Base-by-base conservation (phyloP, 2,329 filamentous ascomycete species). In the Colletotrichum sp. region DNA sequence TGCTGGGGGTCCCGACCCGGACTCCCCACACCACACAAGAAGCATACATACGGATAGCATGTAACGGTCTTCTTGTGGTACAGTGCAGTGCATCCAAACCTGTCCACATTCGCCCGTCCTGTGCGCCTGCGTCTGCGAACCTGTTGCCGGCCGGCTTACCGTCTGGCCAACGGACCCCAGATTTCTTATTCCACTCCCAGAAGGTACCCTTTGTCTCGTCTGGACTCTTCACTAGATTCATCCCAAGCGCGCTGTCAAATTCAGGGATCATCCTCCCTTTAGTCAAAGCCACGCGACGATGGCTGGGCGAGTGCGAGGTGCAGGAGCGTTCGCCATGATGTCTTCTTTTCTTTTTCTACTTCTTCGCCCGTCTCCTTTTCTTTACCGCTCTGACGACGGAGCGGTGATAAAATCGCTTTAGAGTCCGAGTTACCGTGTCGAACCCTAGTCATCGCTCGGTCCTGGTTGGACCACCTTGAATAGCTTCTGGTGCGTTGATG, bases 321-420 rank as follows among this genome's bases (percentile, higher is more conserved):
- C 69, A 75, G 69, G 55, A 62, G 69, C 58, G 58, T 75, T 68
- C 70, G 73, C 73, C 69, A 75, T 58, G 73, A 68, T 64, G 69
- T 55, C n/a, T 55, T 67, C 34, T 16, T 43, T 63, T 55, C 71
- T 32, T 32, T 34, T 63, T 68, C 59, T 36, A 62, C 34, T 69
- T 63, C 69, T 64, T 38, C 65, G 65, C 56, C 26, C 34, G 34
- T 26, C 9, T 21, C 61, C 34, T 59, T 48, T 69, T 36, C 61
- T 66, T 63, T 65, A 71, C 55, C 68, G 73, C 69, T 73, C 73
- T 73, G 69, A 56, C 36, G 52, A 66, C 68, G 24, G 36, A 59
- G 34, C 28, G 69, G 56, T 36, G 16, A 64, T 68, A 58, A 30
- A 62, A 55, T 59, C 26, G 32, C 58, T 65, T 64, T 59, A 36